A percentile compares a stretch with the other conserved stretches of the same genome.
phyloP scores from a whole-genome alignment of 164 flowering plant genomes.

The Tinospora cordifolia region DNA sequence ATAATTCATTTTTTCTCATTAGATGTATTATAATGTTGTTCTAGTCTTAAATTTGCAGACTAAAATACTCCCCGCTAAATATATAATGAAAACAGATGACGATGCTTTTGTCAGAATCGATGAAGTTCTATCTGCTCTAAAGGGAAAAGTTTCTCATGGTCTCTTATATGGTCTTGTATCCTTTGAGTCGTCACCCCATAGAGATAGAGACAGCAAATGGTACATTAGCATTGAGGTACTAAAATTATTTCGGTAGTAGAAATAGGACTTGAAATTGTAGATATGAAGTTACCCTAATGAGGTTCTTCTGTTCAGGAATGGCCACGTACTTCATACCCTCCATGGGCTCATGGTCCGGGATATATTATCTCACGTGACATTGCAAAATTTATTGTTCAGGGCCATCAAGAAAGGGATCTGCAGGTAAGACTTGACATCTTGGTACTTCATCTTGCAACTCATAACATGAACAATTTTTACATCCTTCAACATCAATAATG shows the following conservation, averaged over 20 bases:
- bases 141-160: conserved; percentile 45
- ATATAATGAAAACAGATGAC: conserved; percentile 92
- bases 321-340: conserved; percentile 65
- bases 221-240: conserved; percentile 69
- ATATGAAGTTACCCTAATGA: not conserved
- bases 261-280: not conserved
- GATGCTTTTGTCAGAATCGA: conserved; percentile 91
- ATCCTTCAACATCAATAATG: too few species aligned
- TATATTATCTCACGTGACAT: conserved; percentile 71
- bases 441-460: not conserved
- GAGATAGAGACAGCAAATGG: conserved; percentile 80
- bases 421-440: conserved; percentile 28
- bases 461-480: too few species aligned
- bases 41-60: conserved; percentile 38
- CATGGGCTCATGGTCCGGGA: conserved; percentile 99
- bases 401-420: conserved; percentile 51
- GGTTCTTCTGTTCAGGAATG: conserved; percentile 53
- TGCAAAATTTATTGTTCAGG: conserved; percentile 67
- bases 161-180: conserved; percentile 75
- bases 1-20: not conserved
- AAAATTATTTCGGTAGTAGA: not conserved
- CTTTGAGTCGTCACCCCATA: conserved; percentile 56
- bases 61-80: conserved; percentile 73
- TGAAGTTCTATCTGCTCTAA: conserved; percentile 61
- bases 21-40: not conserved